Percentiles rank a stretch among this genome's conserved stretches.
Conservation (phyloP, 306 rosid genomes). For the Phaseolus lunatus region DNA sequence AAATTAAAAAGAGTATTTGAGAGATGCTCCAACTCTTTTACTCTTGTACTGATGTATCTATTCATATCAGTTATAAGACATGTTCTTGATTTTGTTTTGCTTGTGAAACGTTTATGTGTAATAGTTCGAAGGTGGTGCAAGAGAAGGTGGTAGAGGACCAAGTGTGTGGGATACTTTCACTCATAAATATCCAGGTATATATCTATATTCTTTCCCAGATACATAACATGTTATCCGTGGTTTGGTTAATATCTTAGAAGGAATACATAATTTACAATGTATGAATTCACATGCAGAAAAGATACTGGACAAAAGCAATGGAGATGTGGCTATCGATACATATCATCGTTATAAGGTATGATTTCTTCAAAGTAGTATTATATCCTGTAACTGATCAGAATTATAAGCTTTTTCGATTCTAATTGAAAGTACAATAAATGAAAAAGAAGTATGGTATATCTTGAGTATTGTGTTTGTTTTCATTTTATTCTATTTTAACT, state of each 20-base stretch:
- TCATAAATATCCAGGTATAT: slow-evolving; percentile 50
- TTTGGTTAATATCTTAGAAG: background rate
- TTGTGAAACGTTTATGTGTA: background rate
- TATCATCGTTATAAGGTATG: slow-evolving; percentile 55
- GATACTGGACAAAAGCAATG: slow-evolving; percentile 50
- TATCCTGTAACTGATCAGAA: too few relatives aligned
- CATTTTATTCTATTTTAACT: background rate
- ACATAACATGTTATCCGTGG: background rate
- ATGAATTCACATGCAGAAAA: slow-evolving; percentile 41
- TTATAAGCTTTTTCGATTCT: background rate
- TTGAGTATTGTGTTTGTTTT: background rate
- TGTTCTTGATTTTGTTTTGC: background rate
- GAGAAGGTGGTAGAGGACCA: slow-evolving; percentile 59
- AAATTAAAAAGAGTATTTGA: too few relatives aligned
- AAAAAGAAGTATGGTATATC: background rate
- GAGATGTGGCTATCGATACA: slow-evolving; percentile 54
- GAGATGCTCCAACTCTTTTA: too few relatives aligned
- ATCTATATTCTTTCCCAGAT: background rate
- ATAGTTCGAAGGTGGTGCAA: slow-evolving; percentile 72
- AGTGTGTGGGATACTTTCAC: slow-evolving; percentile 70
- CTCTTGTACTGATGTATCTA: background rate
- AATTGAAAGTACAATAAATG: background rate
- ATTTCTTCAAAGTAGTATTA: background rate
- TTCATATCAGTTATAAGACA: background rate
- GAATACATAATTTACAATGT: background rate